These are phyloP conservation scores for Cystobasidium onofrii DNA, from an alignment of 768 basidiomycete species.

Conservation along the genomic window DNA sequence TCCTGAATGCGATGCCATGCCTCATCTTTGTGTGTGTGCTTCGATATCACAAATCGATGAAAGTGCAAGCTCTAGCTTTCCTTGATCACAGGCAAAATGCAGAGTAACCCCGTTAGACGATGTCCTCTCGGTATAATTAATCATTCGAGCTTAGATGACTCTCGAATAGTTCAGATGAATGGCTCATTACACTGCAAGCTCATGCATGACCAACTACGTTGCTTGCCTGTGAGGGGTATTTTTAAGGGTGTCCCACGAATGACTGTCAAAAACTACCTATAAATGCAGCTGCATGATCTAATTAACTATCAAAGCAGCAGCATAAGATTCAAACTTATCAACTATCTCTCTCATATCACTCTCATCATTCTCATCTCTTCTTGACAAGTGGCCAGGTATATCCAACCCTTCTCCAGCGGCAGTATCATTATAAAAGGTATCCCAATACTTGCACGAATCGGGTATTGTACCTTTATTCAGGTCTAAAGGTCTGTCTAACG, in stretches of 20 bases:
- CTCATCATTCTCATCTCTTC: slow-evolving; percentile 34
- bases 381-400: slow-evolving; percentile 11
- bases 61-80: background rate
- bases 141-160: background rate
- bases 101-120: no score
- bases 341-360: slow-evolving; percentile 24
- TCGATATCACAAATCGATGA: background rate
- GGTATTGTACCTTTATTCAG: slow-evolving; percentile 16
- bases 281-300: no score
- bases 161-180: no score
- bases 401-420: slow-evolving; percentile 30
- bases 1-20: slow-evolving; percentile 30
- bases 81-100: background rate
- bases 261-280: no score
- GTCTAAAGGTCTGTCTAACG: slow-evolving; percentile 4
- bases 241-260: no score
- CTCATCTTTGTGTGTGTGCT: slow-evolving; percentile 17
- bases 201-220: no score
- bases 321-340: slow-evolving; percentile 25
- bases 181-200: no score
- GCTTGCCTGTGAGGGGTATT: no score
- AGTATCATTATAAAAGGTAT: slow-evolving; percentile 9
- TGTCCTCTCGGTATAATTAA: no score
- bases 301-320: background rate
- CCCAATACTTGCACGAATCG: slow-evolving; percentile 22